These are phyloP conservation scores for Gloeostereum incarnatum DNA, from an alignment of 768 basidiomycete genomes.

Conservation along the genomic window DNA sequence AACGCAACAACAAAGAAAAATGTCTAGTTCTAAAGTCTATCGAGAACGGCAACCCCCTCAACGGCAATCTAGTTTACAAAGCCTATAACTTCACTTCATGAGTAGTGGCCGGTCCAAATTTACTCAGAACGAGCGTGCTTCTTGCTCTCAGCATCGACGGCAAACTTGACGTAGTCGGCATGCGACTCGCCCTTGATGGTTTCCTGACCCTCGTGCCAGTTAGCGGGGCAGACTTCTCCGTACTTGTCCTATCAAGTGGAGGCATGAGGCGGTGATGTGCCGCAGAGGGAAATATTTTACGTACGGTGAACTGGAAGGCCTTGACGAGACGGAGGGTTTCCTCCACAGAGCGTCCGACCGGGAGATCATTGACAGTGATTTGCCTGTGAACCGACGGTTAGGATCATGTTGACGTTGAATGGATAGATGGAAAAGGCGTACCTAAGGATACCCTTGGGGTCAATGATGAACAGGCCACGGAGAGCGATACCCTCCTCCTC, in stretches of 20 bases:
- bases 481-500: conserved; percentile 86
- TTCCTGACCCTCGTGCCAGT: conserved; percentile 76
- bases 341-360: conserved; percentile 92
- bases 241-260: conserved; percentile 57
- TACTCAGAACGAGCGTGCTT: no score
- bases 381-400: conserved; percentile 34
- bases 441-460: conserved; percentile 73
- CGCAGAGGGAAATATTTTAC: conserved; percentile 14
- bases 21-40: no score
- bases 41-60: no score
- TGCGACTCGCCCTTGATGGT: conserved; percentile 79
- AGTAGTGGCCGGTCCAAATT: no score
- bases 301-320: conserved; percentile 85
- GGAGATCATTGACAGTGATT: conserved; percentile 87
- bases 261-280: not conserved
- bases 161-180: no score
- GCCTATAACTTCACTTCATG: no score
- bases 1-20: no score
- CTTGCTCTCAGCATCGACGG: no score
- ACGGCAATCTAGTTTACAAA: no score
- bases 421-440: conserved; percentile 22
- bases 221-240: conserved; percentile 90
- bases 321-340: conserved; percentile 87
- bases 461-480: conserved; percentile 81
- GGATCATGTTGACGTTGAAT: conserved; percentile 1